These are phyloP conservation scores for Fusarium drepaniforme DNA, from an alignment of 2,329 filamentous ascomycete genomes.

Conservation along the genomic window DNA sequence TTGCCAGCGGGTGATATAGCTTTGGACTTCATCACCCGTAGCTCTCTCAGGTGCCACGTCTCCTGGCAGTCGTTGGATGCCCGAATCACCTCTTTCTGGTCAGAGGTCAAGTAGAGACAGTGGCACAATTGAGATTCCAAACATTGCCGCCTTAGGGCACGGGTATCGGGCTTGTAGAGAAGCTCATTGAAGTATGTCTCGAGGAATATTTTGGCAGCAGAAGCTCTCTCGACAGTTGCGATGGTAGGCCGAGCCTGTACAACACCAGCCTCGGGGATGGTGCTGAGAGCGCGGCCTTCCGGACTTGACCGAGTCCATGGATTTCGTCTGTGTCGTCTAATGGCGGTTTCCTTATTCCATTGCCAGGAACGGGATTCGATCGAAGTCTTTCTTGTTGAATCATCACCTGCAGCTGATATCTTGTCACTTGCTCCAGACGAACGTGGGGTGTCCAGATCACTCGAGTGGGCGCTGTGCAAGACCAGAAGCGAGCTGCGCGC, in stretches of 20 bases:
- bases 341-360: conserved; percentile 35
- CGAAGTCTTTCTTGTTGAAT: conserved; percentile 50
- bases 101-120: conserved; percentile 62
- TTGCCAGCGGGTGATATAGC: conserved; percentile 49
- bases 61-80: conserved; percentile 75
- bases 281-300: conserved; percentile 49
- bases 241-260: conserved; percentile 50
- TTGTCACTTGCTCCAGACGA: conserved; percentile 46
- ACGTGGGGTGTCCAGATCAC: conserved; percentile 37
- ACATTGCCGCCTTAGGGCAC: conserved; percentile 48
- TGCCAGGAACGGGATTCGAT: conserved; percentile 48
- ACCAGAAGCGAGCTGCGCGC: conserved; percentile 44
- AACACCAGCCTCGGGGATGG: conserved; percentile 49
- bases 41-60: conserved; percentile 79
- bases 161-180: conserved; percentile 59
- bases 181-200: conserved; percentile 87
- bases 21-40: conserved; percentile 75
- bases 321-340: conserved; percentile 45
- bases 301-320: conserved; percentile 53
- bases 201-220: conserved; percentile 86
- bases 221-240: conserved; percentile 79
- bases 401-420: conserved; percentile 38
- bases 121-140: conserved; percentile 66
- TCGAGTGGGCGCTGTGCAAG: conserved; percentile 28
- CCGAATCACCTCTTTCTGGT: conserved; percentile 67